A percentile compares a stretch with the other conserved stretches of the same genome.
These are phyloP conservation scores for Yarrowia yakushimensis DNA, from an alignment of 805 yeast species.

Conservation along the genomic window DNA sequence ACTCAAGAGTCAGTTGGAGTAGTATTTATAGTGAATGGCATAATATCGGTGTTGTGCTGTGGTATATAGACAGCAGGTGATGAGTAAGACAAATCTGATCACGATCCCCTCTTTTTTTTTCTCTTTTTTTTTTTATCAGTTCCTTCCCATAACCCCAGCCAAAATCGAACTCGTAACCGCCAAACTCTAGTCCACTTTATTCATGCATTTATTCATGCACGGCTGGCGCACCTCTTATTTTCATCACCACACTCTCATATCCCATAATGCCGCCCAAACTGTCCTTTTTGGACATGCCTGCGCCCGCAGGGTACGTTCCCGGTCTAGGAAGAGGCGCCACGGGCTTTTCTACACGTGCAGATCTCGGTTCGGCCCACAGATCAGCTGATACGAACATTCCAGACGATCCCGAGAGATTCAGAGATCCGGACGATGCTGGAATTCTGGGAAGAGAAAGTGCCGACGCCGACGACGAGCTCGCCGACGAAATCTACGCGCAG, in stretches of 20 bases:
- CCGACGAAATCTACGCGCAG: constrained; percentile 62
- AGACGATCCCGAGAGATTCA: constrained; percentile 29
- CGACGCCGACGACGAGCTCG: constrained; percentile 69
- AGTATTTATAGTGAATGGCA: background rate
- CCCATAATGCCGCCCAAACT: constrained; percentile 13
- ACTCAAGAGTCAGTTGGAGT: background rate
- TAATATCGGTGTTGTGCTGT: too few species aligned
- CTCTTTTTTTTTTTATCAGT: background rate
- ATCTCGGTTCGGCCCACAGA: constrained; percentile 50
- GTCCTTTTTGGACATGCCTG: constrained; percentile 70
- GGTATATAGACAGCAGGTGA: too few species aligned
- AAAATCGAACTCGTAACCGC: background rate
- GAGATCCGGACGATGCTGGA: constrained; percentile 39
- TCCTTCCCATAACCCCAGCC: background rate
- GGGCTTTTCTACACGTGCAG: constrained; percentile 86
- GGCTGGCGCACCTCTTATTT: background rate
- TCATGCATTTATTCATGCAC: constrained; percentile 6
- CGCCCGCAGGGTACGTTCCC: constrained; percentile 88
- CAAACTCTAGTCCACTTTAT: background rate
- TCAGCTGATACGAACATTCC: constrained; percentile 40
- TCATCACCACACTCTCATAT: background rate
- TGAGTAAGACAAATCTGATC: too few species aligned
- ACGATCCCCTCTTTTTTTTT: too few species aligned
- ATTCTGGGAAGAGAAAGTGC: constrained; percentile 32
- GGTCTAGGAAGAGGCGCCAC: constrained; percentile 95